A percentile compares a stretch with the other conserved stretches of the same genome.
Evolutionary conservation across 345 rosid genomes (phyloP).

Genomic region (Gossypium raimondii): DNA sequence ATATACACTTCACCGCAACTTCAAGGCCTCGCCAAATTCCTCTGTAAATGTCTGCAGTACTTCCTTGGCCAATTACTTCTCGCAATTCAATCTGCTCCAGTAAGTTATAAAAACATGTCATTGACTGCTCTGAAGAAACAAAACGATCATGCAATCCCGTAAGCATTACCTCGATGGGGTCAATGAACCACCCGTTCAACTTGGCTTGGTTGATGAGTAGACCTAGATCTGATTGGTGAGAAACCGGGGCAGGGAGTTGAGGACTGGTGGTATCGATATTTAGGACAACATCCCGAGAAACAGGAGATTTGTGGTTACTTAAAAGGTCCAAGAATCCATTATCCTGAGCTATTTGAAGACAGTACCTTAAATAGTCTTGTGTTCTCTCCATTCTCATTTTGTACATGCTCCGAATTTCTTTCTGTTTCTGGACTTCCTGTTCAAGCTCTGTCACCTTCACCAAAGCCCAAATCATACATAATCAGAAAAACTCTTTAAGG

Average conservation of each 20-base stretch:
- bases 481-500: too few relatives aligned
- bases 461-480: neutral
- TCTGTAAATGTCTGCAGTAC: conserved; percentile 45
- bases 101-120: too few relatives aligned
- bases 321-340: conserved; percentile 48
- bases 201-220: conserved; percentile 35
- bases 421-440: conserved; percentile 40
- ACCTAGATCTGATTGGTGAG: conserved; percentile 22
- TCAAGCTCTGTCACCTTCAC: conserved; percentile 39
- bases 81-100: conserved; percentile 34
- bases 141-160: neutral
- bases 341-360: conserved; percentile 60
- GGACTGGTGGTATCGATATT: conserved; percentile 14
- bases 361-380: conserved; percentile 45
- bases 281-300: neutral
- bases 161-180: conserved; percentile 40
- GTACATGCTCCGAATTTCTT: conserved; percentile 32
- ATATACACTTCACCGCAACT: conserved; percentile 59
- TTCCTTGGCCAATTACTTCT: conserved; percentile 48
- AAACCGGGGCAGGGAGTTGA: conserved; percentile 11
- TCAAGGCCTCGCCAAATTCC: conserved; percentile 55
- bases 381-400: conserved; percentile 48
- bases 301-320: conserved; percentile 21
- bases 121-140: too few relatives aligned
- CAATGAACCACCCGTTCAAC: conserved; percentile 45